Base-by-base conservation (phyloP, 169 alveolate genomes). In the Eimeria maxima region DNA sequence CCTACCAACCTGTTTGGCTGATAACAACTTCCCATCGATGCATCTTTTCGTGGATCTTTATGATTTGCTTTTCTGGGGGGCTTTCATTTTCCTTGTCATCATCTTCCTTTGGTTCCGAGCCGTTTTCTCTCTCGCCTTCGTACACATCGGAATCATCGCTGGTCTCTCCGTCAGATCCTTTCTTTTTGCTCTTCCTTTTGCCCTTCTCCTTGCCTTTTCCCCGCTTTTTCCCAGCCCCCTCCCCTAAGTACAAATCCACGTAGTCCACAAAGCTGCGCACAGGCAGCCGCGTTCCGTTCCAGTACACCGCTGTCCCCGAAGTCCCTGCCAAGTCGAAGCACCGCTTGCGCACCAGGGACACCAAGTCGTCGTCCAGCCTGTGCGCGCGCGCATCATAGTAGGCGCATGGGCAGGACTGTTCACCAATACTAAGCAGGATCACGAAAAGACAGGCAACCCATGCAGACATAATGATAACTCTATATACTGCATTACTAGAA, bases 251-350 rank as follows among this genome's bases (percentile, higher is more conserved):
- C 96, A 99, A 97, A 63, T 99, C 99, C 29, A 98, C 99, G 97
- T 99, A 99, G 80, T 98, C 98, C 97, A 97, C 97, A 96, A 99
- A 99, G 91, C 97, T 98, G 81, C 98, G 98, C n/a, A 99, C 97
- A 45, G 98, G 98, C 45, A 99, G 95, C 78, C 87, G 86, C 90
- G 67, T 97, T 63, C 99, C 99, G 96, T 99, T 99, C 93, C 99
- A 98, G 96, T 97, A 98, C 0, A 99, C 99, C 27, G 99, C 99
- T 50, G 95, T 96, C 86, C 97, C 99, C 47, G 99, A 98, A 5
- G 99, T 98, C 22, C 99, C 99, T 42, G 99, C 99, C 96, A 99
- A 97, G 96, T 99, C 99, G 96, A 99, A 99, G 50, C 99, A 99
- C 89, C 99, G 98, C 97, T 99, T 99, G 88, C 97, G 97, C 96